A percentile compares a stretch with the other conserved stretches of the same genome.
phyloP scores from a whole-genome alignment of 768 basidiomycete genomes.

The Amanita thiersii region DNA sequence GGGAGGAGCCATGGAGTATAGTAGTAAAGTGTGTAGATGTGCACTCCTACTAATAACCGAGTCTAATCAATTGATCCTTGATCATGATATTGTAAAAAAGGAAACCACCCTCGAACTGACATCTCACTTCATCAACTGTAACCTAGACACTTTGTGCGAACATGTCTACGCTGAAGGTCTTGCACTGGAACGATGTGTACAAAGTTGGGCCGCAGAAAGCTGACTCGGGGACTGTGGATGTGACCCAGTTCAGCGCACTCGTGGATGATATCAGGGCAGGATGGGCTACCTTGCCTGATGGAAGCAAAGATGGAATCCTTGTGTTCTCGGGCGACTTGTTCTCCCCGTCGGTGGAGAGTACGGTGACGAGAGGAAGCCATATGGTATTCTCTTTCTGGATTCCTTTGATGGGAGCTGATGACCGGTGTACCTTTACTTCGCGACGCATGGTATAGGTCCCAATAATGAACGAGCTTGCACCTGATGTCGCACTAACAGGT shows the following conservation, averaged over 20 bases:
- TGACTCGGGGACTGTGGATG: conserved; percentile 65
- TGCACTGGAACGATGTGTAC: conserved; percentile 83
- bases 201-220: conserved; percentile 69
- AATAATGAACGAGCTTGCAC: conserved; percentile 71
- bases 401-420: background rate
- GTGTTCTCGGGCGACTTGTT: conserved; percentile 90
- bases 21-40: too few relatives aligned
- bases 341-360: conserved; percentile 79
- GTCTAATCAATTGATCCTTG: too few relatives aligned
- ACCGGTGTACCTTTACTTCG: too few relatives aligned
- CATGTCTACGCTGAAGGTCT: conserved; percentile 28
- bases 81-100: too few relatives aligned
- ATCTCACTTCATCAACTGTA: too few relatives aligned
- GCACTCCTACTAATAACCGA: too few relatives aligned
- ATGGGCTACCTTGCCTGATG: conserved; percentile 44
- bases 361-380: conserved; percentile 84
- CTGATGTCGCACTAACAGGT: conserved; percentile 80
- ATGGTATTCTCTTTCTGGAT: conserved; percentile 53
- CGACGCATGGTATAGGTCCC: conserved; percentile 52
- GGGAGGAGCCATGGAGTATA: too few relatives aligned
- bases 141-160: too few relatives aligned
- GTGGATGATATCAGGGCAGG: conserved; percentile 51
- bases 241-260: conserved; percentile 76
- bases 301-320: conserved; percentile 60
- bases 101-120: background rate